Evolutionary conservation across 2,329 filamentous ascomycete genomes (phyloP).

Genomic region (Apiospora phragmitis): DNA sequence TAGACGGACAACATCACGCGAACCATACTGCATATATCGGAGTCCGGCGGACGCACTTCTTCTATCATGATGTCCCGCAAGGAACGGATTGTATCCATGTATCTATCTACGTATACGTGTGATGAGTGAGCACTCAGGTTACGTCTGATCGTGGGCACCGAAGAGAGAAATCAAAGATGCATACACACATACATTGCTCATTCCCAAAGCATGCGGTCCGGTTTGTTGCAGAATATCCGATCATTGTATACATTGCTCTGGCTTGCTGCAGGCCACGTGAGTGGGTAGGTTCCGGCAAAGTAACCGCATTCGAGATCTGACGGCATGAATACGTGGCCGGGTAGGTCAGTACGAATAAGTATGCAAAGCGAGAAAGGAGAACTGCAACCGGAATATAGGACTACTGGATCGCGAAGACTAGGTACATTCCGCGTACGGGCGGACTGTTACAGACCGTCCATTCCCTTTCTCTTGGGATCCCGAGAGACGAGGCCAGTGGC

Average conservation of each 20-base stretch:
- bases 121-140: neutral
- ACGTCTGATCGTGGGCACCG: neutral
- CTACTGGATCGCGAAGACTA: neutral
- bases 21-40: neutral
- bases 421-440: neutral
- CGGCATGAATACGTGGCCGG: neutral
- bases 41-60: neutral
- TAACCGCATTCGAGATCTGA: neutral
- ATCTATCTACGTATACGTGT: neutral
- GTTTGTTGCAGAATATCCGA: neutral
- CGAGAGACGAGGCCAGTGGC: neutral
- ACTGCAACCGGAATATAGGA: neutral
- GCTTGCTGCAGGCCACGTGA: neutral
- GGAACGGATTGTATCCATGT: neutral
- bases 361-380: neutral
- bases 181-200: neutral
- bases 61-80: neutral
- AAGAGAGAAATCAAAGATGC: neutral
- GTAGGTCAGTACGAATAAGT: neutral
- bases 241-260: neutral
- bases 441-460: neutral
- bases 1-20: neutral
- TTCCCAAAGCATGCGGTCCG: neutral
- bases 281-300: neutral
- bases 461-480: neutral